These are phyloP conservation scores for Dioszegia aurantiaca DNA, from an alignment of 768 basidiomycete genomes.

Conservation along the genomic window DNA sequence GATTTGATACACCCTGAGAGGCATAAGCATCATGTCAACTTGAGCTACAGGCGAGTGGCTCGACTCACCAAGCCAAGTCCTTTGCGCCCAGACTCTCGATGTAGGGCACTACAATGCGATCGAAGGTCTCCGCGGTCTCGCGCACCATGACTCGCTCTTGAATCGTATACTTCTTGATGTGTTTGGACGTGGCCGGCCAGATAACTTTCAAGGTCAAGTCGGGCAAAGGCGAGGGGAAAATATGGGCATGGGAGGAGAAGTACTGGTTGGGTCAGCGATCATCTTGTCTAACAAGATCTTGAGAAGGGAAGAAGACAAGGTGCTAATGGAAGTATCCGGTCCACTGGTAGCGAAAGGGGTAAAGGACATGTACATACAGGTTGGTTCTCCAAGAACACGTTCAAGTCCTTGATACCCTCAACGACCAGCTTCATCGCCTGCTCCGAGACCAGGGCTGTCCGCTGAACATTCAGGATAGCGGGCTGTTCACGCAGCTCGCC, in stretches of 20 bases:
- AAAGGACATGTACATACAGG: conserved; percentile 57
- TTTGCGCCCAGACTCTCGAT: conserved; percentile 70
- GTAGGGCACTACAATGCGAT: conserved; percentile 69
- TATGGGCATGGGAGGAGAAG: conserved; percentile 73
- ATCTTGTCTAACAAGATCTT: conserved; percentile 34
- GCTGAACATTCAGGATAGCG: conserved; percentile 39
- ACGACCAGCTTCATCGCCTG: conserved; percentile 19
- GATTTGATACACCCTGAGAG: conserved; percentile 81
- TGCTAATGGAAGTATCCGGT: too few relatives aligned
- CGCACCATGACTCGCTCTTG: conserved; percentile 70
- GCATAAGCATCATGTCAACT: too few relatives aligned
- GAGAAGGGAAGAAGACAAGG: too few relatives aligned
- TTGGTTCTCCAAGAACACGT: conserved; percentile 76
- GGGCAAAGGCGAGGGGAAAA: conserved; percentile 53
- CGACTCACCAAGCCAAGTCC: conserved; percentile 72
- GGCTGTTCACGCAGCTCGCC: conserved; percentile 59
- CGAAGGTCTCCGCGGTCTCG: conserved; percentile 79
- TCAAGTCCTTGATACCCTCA: conserved; percentile 56
- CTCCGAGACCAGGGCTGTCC: conserved; percentile 31
- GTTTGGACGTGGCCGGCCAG: conserved; percentile 82
- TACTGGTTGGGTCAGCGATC: conserved; percentile 58
- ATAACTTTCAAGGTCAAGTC: conserved; percentile 83
- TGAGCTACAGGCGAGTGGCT: not conserved
- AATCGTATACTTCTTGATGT: conserved; percentile 81
- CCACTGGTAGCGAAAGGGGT: too few relatives aligned